phyloP scores from a whole-genome alignment of 2,329 filamentous ascomycete species.

The Colletotrichum melonis region DNA sequence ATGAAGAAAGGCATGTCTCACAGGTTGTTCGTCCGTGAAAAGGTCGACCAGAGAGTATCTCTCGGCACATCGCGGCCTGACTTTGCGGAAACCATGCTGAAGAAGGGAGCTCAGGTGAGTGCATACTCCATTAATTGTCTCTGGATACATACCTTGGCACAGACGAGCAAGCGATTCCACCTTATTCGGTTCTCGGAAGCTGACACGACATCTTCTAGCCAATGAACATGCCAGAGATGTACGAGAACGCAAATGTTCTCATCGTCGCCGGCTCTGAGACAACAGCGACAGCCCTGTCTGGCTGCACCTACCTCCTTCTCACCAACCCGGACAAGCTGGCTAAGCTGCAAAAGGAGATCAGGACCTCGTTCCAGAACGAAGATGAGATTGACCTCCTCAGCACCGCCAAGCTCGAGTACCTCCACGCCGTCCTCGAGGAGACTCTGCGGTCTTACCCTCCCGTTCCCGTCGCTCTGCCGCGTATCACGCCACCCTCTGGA shows the following conservation, averaged over 20 bases:
- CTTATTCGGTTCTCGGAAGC: not conserved
- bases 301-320: constrained; percentile 43
- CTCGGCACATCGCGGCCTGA: constrained; percentile 33
- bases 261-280: constrained; percentile 52
- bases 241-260: constrained; percentile 37
- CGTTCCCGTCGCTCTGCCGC: constrained; percentile 39
- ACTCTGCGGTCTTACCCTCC: constrained; percentile 54
- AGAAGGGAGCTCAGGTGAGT: constrained; percentile 29
- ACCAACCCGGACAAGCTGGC: constrained; percentile 44
- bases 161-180: too few relatives aligned
- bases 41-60: constrained; percentile 30
- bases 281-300: constrained; percentile 45
- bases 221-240: constrained; percentile 23
- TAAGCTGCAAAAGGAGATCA: constrained; percentile 51
- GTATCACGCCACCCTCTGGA: constrained; percentile 45
- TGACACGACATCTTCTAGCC: constrained; percentile 10
- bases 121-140: too few relatives aligned
- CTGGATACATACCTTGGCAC: not conserved
- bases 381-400: constrained; percentile 50
- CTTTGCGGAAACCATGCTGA: constrained; percentile 37
- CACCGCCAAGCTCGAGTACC: constrained; percentile 47
- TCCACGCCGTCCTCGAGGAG: constrained; percentile 56
- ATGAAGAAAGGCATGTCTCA: constrained; percentile 5
- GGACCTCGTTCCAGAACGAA: constrained; percentile 45
- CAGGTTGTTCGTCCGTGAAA: constrained; percentile 7